phyloP scores from a whole-genome alignment of 331 rosid genomes.

The Rhamnella rubrinervis region DNA sequence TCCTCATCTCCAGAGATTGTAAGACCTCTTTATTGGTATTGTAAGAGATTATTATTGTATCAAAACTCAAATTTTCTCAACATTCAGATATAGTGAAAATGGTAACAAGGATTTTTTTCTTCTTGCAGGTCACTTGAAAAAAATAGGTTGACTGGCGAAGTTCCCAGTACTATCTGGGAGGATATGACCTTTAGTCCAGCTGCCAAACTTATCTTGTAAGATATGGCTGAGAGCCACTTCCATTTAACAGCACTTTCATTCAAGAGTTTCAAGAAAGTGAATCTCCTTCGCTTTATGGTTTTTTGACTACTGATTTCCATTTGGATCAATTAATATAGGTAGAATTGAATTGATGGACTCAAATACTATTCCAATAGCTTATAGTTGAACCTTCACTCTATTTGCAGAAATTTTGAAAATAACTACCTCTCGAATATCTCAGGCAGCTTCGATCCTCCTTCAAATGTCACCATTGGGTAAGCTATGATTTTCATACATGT shows the following conservation, averaged over 20 bases:
- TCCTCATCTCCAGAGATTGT: slow-evolving; percentile 24
- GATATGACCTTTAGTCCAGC: neutral
- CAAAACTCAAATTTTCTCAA: neutral
- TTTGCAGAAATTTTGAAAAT: slow-evolving; percentile 19
- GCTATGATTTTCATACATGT: neutral
- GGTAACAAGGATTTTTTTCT: neutral
- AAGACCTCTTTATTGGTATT: neutral
- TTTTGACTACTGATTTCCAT: neutral
- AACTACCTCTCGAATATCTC: slow-evolving; percentile 9
- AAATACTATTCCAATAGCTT: neutral
- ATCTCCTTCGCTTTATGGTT: neutral
- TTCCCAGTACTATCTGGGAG: slow-evolving; percentile 15
- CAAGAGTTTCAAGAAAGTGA: neutral
- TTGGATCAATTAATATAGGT: neutral
- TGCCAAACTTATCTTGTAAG: slow-evolving; percentile 12
- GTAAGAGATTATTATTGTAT: neutral
- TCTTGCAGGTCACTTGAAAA: slow-evolving; percentile 5
- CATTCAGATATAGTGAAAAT: neutral
- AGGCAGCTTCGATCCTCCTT: slow-evolving; percentile 15
- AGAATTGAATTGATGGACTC: neutral
- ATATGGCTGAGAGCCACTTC: neutral
- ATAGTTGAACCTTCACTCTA: too few species aligned
- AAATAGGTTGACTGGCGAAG: slow-evolving; percentile 3
- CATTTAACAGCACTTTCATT: neutral
- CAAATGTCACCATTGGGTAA: slow-evolving; percentile 12